Base-by-base conservation (phyloP, 495 filamentous ascomycete genomes). In the Penicillium macrosclerotiorum region DNA sequence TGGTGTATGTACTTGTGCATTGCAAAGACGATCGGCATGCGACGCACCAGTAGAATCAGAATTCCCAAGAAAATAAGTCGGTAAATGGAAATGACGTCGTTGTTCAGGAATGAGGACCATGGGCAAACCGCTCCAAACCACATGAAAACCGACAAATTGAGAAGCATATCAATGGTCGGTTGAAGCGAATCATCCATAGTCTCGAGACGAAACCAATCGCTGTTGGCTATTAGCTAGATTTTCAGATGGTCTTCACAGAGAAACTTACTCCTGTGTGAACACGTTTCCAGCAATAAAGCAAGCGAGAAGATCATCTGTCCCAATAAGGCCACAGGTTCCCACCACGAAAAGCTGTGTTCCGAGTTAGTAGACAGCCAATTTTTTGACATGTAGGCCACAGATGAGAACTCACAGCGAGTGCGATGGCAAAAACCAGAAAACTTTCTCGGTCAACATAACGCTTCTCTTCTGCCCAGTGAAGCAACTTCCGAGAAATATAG, bases 221-320 rank as follows among this genome's bases (percentile, higher is more conserved):
- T 74, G 29, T n/a, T 14, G 31, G 5, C 9, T 18, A 37, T 68
- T 32, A 59, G 58, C n/a, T 32, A 14, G 23, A 1, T 25, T 13
- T 8, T 40, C 4, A 19, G 8, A n/a, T 38, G 25, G 16, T 24
- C 11, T 23, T 20, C 36, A 12, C 5, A 32, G 33, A 22, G 13
- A 12, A 13, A 56, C 74, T 47, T 70, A 81, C 78, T 86, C 90
- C 77, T 86, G 88, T 4, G 88, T 95, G 52, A 97, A 93, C 5
- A 79, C 82, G 55, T 95, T 96, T 3, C 92, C 92, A 13, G 92
- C 90, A 47, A 96, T 83, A 55, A 97, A 97, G 67, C 89, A 95
- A 2, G 92, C 90, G 1, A 97, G 76, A 12, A 96, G 84, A 49
- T 96, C 92, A 63, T 96, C 92, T 33, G 83, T 93, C 2, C 92